Evolutionary conservation across 2,329 filamentous ascomycete species (phyloP), one percentile per base, ranked within the genome.

Genomic region (Ceratocystis papillata): DNA sequence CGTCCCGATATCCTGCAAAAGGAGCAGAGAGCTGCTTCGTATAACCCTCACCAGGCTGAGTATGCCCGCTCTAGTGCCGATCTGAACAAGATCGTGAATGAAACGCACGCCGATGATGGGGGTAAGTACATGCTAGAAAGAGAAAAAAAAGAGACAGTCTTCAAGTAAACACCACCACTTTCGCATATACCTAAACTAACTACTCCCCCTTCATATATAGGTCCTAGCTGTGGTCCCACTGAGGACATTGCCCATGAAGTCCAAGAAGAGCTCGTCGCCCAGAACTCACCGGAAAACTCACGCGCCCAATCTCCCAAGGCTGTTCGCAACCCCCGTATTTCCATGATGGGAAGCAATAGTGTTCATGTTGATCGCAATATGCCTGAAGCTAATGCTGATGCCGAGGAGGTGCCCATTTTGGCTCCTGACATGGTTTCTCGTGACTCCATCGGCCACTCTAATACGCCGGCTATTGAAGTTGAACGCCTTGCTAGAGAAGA

Each of bases 181-280:
- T 30, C 22, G 46, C 20, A 6, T 3, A 41, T 10, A 12, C 44
- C 10, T 20, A n/a, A 12, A 33, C 17, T 28, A 5, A 57, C 50
- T 17, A 46, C 50, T 48, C 55, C 71, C 71, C 66, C 62, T 70
- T 44, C 57, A 37, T 46, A 44, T 5, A 41, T 8, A 37, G 44
- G 22, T 33, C 53, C 41, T 28, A 61, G 53, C 50, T 67, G 66
- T 22, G 94, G 91, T 3, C 94, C 94, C 1, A 90, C 89, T 71
- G 93, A 97, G 72, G 89, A 97, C 73, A 85, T 96, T 71, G 94
- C 89, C 22, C 96, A 92, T 77, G 83, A 90, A 69, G 93, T 91
- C 12, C 87, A 85, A 10, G 91, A 96, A 69, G 87, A 96, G 73
- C 96, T 91, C 73, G 81, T 86, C 17, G 88, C 87, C 37, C 87